A percentile compares a stretch with the other conserved stretches of the same genome.
phyloP scores from a whole-genome alignment of 352 stramenopile species.

The Pythium guiyangense region DNA sequence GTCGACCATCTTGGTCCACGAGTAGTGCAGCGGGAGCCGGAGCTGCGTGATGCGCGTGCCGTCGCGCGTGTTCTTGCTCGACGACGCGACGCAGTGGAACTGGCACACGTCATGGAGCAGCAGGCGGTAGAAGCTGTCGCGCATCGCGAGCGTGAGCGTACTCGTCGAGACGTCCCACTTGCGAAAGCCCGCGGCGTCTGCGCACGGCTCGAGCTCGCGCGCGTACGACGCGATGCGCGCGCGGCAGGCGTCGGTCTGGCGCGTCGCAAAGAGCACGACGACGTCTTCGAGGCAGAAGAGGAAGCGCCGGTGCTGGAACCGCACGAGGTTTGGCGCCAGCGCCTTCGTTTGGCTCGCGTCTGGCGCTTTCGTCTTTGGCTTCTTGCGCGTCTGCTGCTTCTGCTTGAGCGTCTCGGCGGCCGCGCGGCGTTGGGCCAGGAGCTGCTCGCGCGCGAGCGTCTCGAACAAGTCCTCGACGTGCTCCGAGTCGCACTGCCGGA shows the following conservation, averaged over 20 bases:
- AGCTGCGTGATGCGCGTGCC: slow-evolving; percentile 70
- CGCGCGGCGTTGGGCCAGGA: slow-evolving; percentile 10
- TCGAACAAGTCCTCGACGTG: slow-evolving; percentile 49
- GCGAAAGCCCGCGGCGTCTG: slow-evolving; percentile 28
- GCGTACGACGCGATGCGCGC: slow-evolving; percentile 37
- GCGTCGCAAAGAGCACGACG: slow-evolving; percentile 68
- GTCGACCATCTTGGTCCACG: slow-evolving; percentile 34
- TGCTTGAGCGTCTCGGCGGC: neutral
- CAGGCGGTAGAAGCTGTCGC: slow-evolving; percentile 66
- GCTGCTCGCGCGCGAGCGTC: slow-evolving; percentile 30
- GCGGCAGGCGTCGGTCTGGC: slow-evolving; percentile 58
- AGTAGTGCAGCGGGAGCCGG: slow-evolving; percentile 59
- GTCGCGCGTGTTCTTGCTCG: slow-evolving; percentile 59
- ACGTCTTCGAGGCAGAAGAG: slow-evolving; percentile 77
- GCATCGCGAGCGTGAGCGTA: slow-evolving; percentile 62
- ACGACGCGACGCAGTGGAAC: slow-evolving; percentile 63
- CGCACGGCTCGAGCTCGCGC: slow-evolving; percentile 54
- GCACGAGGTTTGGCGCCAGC: slow-evolving; percentile 31
- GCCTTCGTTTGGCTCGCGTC: neutral
- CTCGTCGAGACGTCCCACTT: slow-evolving; percentile 71
- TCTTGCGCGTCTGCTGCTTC: slow-evolving; percentile 15
- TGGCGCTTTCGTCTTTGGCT: slow-evolving; percentile 16
- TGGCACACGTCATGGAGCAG: slow-evolving; percentile 69
- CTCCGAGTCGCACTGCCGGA: slow-evolving; percentile 57
- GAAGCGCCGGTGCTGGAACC: slow-evolving; percentile 72